phyloP scores from a whole-genome alignment of 805 yeast species.

The Cyberlindnera samutprakarnensis region DNA sequence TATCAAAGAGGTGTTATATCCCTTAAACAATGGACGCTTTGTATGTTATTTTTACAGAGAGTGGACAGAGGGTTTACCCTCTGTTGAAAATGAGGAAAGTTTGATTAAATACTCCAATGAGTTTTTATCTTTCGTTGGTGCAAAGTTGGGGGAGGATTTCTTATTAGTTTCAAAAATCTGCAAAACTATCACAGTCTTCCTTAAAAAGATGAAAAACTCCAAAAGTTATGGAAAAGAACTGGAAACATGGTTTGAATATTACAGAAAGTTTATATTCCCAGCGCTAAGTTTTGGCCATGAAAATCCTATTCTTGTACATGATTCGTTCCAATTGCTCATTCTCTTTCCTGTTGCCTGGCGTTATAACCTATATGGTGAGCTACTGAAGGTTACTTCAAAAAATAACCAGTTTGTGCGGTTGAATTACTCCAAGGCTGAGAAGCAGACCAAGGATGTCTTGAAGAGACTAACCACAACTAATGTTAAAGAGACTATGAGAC shows the following conservation, averaged over 20 bases:
- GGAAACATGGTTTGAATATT: conserved; percentile 49
- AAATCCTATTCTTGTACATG: conserved; percentile 54
- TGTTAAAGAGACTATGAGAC: conserved; percentile 62
- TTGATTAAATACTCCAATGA: conserved; percentile 41
- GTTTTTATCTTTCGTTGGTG: conserved; percentile 47
- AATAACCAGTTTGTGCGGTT: conserved; percentile 47
- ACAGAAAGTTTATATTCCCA: conserved; percentile 62
- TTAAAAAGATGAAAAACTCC: conserved; percentile 15
- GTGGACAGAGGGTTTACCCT: conserved; percentile 40
- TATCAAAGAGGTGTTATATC: background rate
- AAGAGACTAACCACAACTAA: conserved; percentile 81
- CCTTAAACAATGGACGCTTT: too few species aligned
- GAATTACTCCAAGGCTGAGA: conserved; percentile 61
- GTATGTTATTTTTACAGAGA: conserved; percentile 42
- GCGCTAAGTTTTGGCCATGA: conserved; percentile 37
- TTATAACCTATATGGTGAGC: conserved; percentile 75
- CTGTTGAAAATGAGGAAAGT: conserved; percentile 31
- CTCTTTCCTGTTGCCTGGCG: conserved; percentile 54
- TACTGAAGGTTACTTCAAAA: conserved; percentile 50
- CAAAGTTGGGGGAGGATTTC: conserved; percentile 41
- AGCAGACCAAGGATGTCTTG: conserved; percentile 67
- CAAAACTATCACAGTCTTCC: conserved; percentile 43
- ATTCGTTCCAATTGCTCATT: conserved; percentile 47
- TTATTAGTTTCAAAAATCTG: conserved; percentile 49
- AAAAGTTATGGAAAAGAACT: conserved; percentile 14